Conservation (phyloP, 2,329 filamentous ascomycete genomes). For the Aspergillus hortae region DNA sequence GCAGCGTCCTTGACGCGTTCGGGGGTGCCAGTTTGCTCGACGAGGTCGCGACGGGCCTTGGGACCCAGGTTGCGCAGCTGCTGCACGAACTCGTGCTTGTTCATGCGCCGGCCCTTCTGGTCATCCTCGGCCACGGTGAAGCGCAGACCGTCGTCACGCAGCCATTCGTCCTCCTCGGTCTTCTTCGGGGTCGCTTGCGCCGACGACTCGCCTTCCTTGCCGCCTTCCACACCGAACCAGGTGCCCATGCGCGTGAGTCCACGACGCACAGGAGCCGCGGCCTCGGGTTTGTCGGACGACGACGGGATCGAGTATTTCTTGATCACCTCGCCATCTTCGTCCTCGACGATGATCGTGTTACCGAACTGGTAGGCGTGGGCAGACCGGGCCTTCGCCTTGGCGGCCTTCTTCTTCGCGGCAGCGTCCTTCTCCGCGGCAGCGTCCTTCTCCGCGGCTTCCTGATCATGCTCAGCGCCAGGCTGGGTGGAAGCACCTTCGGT, state of each 20-base stretch:
- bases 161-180: slow-evolving; percentile 29
- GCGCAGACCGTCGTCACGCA: slow-evolving; percentile 52
- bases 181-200: slow-evolving; percentile 24
- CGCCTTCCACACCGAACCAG: slow-evolving; percentile 46
- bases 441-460: slow-evolving; percentile 15
- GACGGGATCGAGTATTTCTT: slow-evolving; percentile 64
- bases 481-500: slow-evolving; percentile 6
- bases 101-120: slow-evolving; percentile 52
- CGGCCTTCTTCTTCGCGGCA: slow-evolving; percentile 18
- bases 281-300: slow-evolving; percentile 20
- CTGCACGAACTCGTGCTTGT: slow-evolving; percentile 62
- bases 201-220: slow-evolving; percentile 28
- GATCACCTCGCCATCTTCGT: slow-evolving; percentile 65
- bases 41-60: slow-evolving; percentile 50
- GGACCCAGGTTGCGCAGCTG: slow-evolving; percentile 60
- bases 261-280: slow-evolving; percentile 45
- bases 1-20: slow-evolving; percentile 37
- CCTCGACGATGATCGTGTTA: slow-evolving; percentile 68
- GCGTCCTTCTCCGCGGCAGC: slow-evolving; percentile 16
- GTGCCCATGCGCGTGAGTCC: slow-evolving; percentile 59
- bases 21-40: slow-evolving; percentile 42
- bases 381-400: slow-evolving; percentile 46
- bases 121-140: slow-evolving; percentile 56
- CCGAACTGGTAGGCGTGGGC: slow-evolving; percentile 66
- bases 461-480: slow-evolving; percentile 25